A percentile compares a stretch with the other conserved stretches of the same genome.
phyloP scores from a whole-genome alignment of 1,139 yeast species.

The Yamadazyma diddensiae region DNA sequence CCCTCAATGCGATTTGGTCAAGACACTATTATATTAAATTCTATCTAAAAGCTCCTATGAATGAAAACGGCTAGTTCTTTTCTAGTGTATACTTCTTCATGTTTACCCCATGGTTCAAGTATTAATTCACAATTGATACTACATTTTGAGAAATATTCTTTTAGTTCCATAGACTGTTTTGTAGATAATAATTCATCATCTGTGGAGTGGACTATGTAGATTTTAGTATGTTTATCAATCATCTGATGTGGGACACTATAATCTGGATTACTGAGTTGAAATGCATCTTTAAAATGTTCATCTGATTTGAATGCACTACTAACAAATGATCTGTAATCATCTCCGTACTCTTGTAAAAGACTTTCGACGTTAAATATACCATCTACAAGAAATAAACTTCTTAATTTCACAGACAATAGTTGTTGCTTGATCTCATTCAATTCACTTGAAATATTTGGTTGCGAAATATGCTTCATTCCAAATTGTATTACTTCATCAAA shows the following conservation, averaged over 20 bases:
- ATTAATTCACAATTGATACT: slow-evolving; percentile 8
- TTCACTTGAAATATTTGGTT: background rate
- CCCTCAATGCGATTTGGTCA: slow-evolving; percentile 1
- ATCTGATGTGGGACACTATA: slow-evolving; percentile 7
- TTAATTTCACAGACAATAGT: background rate
- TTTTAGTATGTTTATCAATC: slow-evolving; percentile 2
- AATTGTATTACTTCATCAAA: slow-evolving; percentile 16
- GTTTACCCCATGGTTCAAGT: slow-evolving; percentile 29
- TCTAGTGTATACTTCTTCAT: slow-evolving; percentile 33
- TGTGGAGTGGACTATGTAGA: slow-evolving; percentile 26
- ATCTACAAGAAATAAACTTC: slow-evolving; percentile 27
- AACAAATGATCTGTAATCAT: slow-evolving; percentile 28
- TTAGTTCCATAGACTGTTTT: slow-evolving; percentile 22
- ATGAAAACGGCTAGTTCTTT: slow-evolving; percentile 18
- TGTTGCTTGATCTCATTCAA: background rate
- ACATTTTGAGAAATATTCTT: slow-evolving; percentile 14
- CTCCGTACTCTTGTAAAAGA: slow-evolving; percentile 35
- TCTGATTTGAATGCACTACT: slow-evolving; percentile 28
- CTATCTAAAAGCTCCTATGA: background rate
- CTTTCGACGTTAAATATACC: slow-evolving; percentile 37
- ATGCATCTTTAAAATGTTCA: slow-evolving; percentile 20
- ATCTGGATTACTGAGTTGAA: slow-evolving; percentile 21
- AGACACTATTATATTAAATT: background rate
- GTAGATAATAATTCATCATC: slow-evolving; percentile 35
- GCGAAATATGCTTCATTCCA: slow-evolving; percentile 12